Evolutionary conservation across 257 asterid species (phyloP).

Genomic region (Penstemon eatonii): DNA sequence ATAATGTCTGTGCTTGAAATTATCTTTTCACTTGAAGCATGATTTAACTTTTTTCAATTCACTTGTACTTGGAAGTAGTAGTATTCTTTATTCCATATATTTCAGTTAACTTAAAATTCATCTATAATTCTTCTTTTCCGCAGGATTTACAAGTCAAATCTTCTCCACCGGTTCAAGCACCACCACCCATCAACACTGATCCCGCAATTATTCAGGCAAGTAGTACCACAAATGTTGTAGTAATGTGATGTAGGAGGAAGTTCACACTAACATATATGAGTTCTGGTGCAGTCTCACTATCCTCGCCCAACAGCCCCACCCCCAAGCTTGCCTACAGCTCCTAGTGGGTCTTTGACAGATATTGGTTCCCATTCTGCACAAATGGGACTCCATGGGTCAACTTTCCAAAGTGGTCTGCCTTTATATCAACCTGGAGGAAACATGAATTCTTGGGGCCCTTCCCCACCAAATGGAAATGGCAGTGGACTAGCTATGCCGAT

Average conservation of each 20-base stretch:
- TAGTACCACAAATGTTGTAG: constrained; percentile 8
- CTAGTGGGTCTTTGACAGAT: constrained; percentile 53
- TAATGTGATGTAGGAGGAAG: constrained; percentile 17
- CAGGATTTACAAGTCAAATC: constrained; percentile 98
- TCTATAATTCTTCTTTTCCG: constrained; percentile 5
- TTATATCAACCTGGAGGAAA: constrained; percentile 91
- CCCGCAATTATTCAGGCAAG: constrained; percentile 98
- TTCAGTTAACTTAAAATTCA: constrained; percentile 17
- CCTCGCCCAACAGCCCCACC: constrained; percentile 64
- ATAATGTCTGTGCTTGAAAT: background rate
- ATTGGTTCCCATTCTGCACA: constrained; percentile 62
- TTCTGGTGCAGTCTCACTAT: constrained; percentile 81
- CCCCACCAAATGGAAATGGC: constrained; percentile 73
- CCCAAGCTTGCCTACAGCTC: constrained; percentile 64
- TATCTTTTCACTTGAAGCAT: constrained; percentile 5
- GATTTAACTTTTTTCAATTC: background rate
- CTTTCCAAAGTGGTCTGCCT: constrained; percentile 68
- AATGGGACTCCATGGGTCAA: constrained; percentile 61
- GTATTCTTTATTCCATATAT: constrained; percentile 9
- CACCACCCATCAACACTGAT: constrained; percentile 67
- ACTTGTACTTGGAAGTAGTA: constrained; percentile 3
- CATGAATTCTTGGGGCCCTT: constrained; percentile 82
- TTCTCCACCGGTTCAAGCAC: constrained; percentile 81
- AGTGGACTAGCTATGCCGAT: constrained; percentile 80
- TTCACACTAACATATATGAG: constrained; percentile 27